Percentiles rank a stretch among this genome's conserved stretches.
These are phyloP conservation scores for Endoconidiophora polonica DNA, from an alignment of 2,329 filamentous ascomycete genomes.

Conservation along the genomic window DNA sequence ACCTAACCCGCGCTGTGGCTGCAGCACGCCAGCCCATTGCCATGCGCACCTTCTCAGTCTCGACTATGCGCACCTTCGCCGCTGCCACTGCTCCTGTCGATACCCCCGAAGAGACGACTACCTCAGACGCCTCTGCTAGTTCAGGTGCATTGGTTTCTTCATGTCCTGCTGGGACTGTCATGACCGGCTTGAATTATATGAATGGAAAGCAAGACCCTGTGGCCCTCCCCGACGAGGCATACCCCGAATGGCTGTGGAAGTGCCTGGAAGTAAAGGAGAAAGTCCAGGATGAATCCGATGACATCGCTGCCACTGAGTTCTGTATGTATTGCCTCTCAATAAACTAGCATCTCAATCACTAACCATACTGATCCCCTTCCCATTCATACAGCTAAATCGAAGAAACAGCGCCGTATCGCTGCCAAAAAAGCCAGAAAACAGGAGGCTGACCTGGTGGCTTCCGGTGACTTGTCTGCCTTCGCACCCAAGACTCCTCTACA, in stretches of 20 bases:
- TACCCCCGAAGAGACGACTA: neutral
- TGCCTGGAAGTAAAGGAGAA: constrained; percentile 48
- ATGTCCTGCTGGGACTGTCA: constrained; percentile 49
- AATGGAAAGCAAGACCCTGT: constrained; percentile 60
- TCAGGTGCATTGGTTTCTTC: constrained; percentile 20
- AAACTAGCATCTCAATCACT: neutral
- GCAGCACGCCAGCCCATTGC: constrained; percentile 4
- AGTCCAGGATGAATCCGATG: constrained; percentile 29
- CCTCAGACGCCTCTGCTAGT: constrained; percentile 16
- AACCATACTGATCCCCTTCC: neutral
- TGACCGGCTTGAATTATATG: constrained; percentile 61
- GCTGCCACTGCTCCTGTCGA: neutral
- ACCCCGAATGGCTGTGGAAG: constrained; percentile 67
- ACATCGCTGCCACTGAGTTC: constrained; percentile 55
- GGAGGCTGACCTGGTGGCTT: constrained; percentile 43
- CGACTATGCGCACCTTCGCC: constrained; percentile 3
- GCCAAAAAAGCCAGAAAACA: constrained; percentile 42
- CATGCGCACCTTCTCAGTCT: constrained; percentile 8
- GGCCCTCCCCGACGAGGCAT: constrained; percentile 56
- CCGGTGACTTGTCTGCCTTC: constrained; percentile 48
- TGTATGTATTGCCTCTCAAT: constrained; percentile 37
- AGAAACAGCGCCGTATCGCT: constrained; percentile 59
- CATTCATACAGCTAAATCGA: constrained; percentile 52
- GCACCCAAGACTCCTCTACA: constrained; percentile 56
- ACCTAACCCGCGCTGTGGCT: neutral